Base-by-base conservation (phyloP, 306 rosid genomes). In the Quillaja saponaria region DNA sequence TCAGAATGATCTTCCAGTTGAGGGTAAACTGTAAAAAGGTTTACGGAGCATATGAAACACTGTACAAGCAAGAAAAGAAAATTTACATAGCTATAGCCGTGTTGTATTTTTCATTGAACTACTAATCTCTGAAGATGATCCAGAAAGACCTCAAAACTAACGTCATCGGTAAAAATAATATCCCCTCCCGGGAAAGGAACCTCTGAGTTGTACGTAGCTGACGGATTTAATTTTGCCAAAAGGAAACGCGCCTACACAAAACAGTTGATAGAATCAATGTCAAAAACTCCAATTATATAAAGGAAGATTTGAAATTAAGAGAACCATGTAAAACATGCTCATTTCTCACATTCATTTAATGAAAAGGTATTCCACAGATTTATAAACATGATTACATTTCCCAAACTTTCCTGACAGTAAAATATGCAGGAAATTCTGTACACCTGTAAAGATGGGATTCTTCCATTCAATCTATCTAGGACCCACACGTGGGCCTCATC, bases 101-200 rank as follows among this genome's bases (percentile, higher is more conserved):
- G 9, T 18, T 52, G 52, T 41, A 44, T 37, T 60, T 67, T 68
- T 65, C n/a, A 92, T 73, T 92, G 96, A 85, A 89, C 95, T 6
- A 85, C 95, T 81, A 92, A 68, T 89, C 99, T 92, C 81, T 89
- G 94, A 34, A 89, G 90, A 82, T 92, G 99, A 71, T 92, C 96
- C 67, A 89, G 73, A 83, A 92, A 92, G 56, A 92, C 96, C 74
- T 92, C 96, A 68, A 92, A 92, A 72, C 99, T 80, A 54, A 92
- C 99, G 63, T 92, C 99, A 49, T 89, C 99, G 0, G 97, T 92
- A 42, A 92, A 89, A 67, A 92, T 86, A 57, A 92, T 49, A 77
- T 89, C 99, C 45, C 95, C 95, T 54, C 99, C 99, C 0, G 91
- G 86, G 57, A 74, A 71, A 8, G 95, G 60, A 74, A 76, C 81